Base-by-base conservation (phyloP, 2,329 filamentous ascomycete species). In the Xylaria sp. region DNA sequence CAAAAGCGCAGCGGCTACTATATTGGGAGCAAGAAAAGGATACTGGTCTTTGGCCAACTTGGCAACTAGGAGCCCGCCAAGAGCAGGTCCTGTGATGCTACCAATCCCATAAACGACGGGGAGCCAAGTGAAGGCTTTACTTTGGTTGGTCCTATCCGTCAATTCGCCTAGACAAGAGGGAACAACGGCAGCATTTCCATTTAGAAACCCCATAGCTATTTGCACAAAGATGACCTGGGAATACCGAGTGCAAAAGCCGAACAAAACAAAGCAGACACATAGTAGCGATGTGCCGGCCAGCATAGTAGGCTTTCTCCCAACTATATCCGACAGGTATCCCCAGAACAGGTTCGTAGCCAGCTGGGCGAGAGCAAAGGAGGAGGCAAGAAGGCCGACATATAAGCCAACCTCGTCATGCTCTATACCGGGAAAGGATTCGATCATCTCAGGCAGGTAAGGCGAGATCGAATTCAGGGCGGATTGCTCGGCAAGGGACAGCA, bases 51-150 rank as follows among this genome's bases (percentile, higher is more conserved):
- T 77, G 5, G 87, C 85, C 31, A 87, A 76, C 53, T 84, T 85
- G 50, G 90, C 87, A 0, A 97, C 92, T 61, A 98, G 80, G 45
- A 97, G 78, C 0, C 96, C 96, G 15, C 96, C 96, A n/a, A 98
- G 81, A 1, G 96, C 89, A 0, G 96, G 96, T 0, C 96, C 96
- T 0, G 94, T 96, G 68, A 99, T 97, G 49, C 92, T 93, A 20
- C 96, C 96, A 38, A 99, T 84, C 3, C 95, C 95, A 79, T 99
- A 99, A n/a, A 98, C 90, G 44, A 98, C 91, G 0, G 96, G 96
- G 47, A 99, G 83, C 81, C 97, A 99, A 1, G 92, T 96, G 74
- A 99, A 99, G 0, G 94, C 96, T 60, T 87, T 87, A 75, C 93
- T 96, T 83, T 99, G 96, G 78, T 99, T 99, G 70, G 91, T 96